phyloP scores from a whole-genome alignment of 352 stramenopile genomes.

The Pythium chondricola region DNA sequence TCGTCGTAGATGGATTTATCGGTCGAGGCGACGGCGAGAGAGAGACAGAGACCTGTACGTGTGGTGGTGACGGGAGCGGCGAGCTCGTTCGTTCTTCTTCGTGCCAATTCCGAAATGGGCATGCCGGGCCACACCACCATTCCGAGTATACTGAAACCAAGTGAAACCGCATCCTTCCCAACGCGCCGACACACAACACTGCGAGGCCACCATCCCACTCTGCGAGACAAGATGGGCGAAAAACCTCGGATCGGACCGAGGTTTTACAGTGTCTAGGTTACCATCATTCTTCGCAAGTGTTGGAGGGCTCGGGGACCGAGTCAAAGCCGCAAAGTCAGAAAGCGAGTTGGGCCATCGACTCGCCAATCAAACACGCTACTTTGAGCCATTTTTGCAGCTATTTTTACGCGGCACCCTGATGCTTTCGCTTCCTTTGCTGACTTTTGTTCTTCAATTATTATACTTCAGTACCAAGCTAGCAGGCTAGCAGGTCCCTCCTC shows the following conservation, averaged over 20 bases:
- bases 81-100: not conserved
- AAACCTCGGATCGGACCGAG: not conserved
- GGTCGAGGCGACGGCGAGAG: not conserved
- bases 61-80: not conserved
- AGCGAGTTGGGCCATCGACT: not conserved
- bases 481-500: too few relatives aligned
- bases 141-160: slow-evolving; percentile 1
- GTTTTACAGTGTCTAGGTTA: not conserved
- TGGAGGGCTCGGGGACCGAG: not conserved
- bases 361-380: not conserved
- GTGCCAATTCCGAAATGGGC: slow-evolving; percentile 10
- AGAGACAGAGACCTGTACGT: not conserved
- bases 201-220: not conserved
- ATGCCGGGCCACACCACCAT: not conserved
- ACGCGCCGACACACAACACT: not conserved
- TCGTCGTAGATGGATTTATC: too few relatives aligned
- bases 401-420: too few relatives aligned
- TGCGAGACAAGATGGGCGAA: not conserved
- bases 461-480: too few relatives aligned
- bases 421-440: too few relatives aligned
- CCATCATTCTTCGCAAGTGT: not conserved
- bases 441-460: too few relatives aligned
- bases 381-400: too few relatives aligned
- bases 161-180: not conserved
- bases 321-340: not conserved